Conservation (phyloP, 2,329 filamentous ascomycete species). For the Graphilbum fragrans region DNA sequence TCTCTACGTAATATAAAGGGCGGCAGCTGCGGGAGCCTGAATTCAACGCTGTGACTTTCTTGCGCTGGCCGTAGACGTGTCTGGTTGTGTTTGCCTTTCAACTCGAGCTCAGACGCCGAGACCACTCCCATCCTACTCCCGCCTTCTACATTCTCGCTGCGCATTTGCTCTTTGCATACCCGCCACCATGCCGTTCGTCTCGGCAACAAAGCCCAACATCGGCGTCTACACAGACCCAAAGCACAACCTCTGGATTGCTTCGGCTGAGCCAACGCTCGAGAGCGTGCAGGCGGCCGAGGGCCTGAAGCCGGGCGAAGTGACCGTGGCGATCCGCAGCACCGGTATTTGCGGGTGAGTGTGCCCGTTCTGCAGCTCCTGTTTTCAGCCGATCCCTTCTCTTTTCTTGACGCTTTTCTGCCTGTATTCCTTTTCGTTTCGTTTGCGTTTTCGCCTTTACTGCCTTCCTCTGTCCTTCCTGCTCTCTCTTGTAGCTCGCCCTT, state of each 20-base stretch:
- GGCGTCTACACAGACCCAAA: slow-evolving; percentile 91
- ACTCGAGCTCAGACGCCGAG: no score
- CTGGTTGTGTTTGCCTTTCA: no score
- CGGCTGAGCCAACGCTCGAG: slow-evolving; percentile 64
- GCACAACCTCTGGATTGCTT: slow-evolving; percentile 81
- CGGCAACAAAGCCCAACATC: slow-evolving; percentile 67
- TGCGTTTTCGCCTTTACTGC: not conserved
- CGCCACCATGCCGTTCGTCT: not conserved
- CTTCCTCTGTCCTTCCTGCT: not conserved
- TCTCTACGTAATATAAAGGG: no score
- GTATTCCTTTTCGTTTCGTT: not conserved
- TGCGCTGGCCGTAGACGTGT: no score
- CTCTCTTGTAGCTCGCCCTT: not conserved
- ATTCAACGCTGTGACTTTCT: no score
- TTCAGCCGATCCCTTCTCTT: no score
- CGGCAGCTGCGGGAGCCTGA: no score
- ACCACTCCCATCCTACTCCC: no score
- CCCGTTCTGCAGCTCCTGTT: not conserved
- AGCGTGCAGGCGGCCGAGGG: slow-evolving; percentile 53
- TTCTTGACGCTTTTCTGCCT: not conserved
- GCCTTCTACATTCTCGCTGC: no score
- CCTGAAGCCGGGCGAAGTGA: slow-evolving; percentile 73
- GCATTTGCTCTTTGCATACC: not conserved
- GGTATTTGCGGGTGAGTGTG: slow-evolving; percentile 76
- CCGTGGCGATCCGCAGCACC: slow-evolving; percentile 80